A percentile compares a stretch with the other conserved stretches of the same genome.
phyloP scores from a whole-genome alignment of 495 filamentous ascomycete genomes.

The Daldinia vernicosa region DNA sequence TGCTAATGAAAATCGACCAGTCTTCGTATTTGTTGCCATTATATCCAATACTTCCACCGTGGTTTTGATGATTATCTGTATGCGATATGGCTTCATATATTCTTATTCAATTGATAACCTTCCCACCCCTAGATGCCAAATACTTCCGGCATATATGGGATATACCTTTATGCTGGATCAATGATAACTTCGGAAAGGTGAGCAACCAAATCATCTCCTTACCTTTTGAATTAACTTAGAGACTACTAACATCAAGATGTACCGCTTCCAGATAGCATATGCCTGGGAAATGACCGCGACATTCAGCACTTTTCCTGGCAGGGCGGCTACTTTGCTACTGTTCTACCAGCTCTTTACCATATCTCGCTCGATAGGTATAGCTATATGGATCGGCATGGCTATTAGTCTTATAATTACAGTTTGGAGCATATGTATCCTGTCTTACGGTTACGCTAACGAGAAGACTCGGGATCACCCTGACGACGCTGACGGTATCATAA shows the following conservation, averaged over 20 bases:
- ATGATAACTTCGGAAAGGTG: neutral
- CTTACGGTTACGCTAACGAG: neutral
- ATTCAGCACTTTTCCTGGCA: neutral
- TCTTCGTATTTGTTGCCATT: neutral
- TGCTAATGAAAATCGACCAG: neutral
- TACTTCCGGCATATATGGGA: neutral
- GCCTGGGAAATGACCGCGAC: neutral
- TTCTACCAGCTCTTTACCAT: constrained; percentile 2
- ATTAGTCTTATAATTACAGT: neutral
- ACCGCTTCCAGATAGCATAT: neutral
- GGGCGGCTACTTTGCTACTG: neutral
- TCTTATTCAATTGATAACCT: neutral
- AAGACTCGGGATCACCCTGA: neutral
- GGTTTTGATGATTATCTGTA: constrained; percentile 3
- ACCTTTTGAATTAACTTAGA: neutral
- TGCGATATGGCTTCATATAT: neutral
- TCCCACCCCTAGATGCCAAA: neutral
- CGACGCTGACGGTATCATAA: neutral
- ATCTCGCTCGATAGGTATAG: constrained; percentile 2
- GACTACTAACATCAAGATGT: neutral
- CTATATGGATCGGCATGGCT: constrained; percentile 2
- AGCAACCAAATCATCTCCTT: neutral
- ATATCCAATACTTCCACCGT: neutral
- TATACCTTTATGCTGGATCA: neutral
- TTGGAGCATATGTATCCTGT: neutral